Evolutionary conservation across 805 yeast genomes (phyloP).

Genomic region (Candida krabiensis): DNA sequence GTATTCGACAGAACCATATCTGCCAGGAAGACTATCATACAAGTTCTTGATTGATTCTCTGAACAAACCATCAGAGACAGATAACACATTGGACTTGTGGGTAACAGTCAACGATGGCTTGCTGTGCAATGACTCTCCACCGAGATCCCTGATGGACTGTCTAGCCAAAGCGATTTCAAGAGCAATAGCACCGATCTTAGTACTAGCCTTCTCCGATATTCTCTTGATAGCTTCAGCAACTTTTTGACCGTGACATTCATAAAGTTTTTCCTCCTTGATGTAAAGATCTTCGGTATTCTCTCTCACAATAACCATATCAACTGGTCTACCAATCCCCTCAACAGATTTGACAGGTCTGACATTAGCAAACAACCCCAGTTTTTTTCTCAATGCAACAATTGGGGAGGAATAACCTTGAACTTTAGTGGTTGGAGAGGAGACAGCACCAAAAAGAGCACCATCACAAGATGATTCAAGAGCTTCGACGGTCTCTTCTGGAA

Average conservation of each 20-base stretch:
- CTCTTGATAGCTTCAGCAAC: conserved; percentile 98
- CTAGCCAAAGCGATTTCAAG: conserved; percentile 91
- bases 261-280: conserved; percentile 87
- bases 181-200: conserved; percentile 86
- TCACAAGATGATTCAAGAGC: conserved; percentile 79
- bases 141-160: conserved; percentile 69
- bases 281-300: conserved; percentile 98
- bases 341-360: conserved; percentile 98
- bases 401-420: conserved; percentile 98
- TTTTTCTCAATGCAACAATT: conserved; percentile 96
- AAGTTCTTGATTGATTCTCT: conserved; percentile 77
- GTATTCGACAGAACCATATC: conserved; percentile 61
- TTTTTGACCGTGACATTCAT: conserved; percentile 76
- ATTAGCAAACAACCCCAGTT: conserved; percentile 91
- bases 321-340: conserved; percentile 80
- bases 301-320: conserved; percentile 96
- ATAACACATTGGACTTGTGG: conserved; percentile 93
- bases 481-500: conserved; percentile 89
- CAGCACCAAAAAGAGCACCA: conserved; percentile 98
- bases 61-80: conserved; percentile 92
- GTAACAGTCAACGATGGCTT: conserved; percentile 82
- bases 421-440: conserved; percentile 89
- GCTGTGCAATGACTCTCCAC: conserved; percentile 50
- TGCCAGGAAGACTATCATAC: conserved; percentile 55
- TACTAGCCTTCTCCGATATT: conserved; percentile 85